Conservation (phyloP, 805 yeast species). For the Metschnikowia baotianmanensis region DNA sequence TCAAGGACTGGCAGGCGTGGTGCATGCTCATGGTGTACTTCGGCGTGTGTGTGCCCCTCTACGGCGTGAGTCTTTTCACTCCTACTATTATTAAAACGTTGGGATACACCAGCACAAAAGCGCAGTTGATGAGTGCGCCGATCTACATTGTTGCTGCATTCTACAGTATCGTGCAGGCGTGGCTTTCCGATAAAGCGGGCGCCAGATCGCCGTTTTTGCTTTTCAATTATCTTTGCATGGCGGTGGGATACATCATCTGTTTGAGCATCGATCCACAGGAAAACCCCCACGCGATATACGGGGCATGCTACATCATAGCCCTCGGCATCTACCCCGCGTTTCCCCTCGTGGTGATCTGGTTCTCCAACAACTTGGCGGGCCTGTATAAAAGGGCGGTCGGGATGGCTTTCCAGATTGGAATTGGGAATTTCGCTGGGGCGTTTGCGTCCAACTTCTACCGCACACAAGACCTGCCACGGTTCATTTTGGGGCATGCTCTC, state of each 20-base stretch:
- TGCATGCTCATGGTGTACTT: constrained; percentile 25
- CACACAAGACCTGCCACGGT: constrained; percentile 26
- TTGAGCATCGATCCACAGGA: constrained; percentile 22
- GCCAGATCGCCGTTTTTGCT: constrained; percentile 30
- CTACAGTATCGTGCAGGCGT: constrained; percentile 28
- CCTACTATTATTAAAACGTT: constrained; percentile 45
- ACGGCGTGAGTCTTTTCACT: constrained; percentile 41
- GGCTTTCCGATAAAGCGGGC: constrained; percentile 25
- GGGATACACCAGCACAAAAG: constrained; percentile 41
- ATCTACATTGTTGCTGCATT: constrained; percentile 37
- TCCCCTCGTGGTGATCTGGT: constrained; percentile 35
- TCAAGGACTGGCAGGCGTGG: constrained; percentile 31
- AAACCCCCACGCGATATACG: constrained; percentile 28
- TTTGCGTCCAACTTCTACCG: constrained; percentile 34
- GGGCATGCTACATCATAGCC: constrained; percentile 29
- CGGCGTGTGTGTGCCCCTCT: constrained; percentile 32
- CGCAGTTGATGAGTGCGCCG: constrained; percentile 47
- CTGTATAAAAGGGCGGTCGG: constrained; percentile 38
- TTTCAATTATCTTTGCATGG: constrained; percentile 24
- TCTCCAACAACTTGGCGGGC: constrained; percentile 36
- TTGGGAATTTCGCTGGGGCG: constrained; percentile 40
- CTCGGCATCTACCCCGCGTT: constrained; percentile 30
- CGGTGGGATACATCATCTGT: constrained; percentile 32
- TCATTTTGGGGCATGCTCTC: constrained; percentile 30
- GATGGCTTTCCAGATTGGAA: constrained; percentile 39